Base-by-base conservation (phyloP, 805 yeast genomes). In the Tetrapisispora fleetii region DNA sequence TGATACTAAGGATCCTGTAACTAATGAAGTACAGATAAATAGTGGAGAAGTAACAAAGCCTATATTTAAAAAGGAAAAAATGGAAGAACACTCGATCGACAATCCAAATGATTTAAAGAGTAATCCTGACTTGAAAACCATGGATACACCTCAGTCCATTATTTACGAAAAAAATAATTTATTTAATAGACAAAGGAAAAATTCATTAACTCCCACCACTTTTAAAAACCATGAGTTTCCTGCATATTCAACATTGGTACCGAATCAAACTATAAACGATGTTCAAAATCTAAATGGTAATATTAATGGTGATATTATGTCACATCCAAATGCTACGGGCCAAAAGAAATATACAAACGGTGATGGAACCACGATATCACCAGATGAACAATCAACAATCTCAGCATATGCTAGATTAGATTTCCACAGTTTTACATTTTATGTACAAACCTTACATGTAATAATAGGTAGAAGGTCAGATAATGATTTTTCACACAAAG, bases 381-480 rank as follows among this genome's bases (percentile, higher is more conserved):
- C 57, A 1, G 60, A 62, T 28, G 68, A 64, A 45, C 67, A 63
- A 50, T 63, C 75, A 4, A 70, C 71, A 41, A 73, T 73, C 10
- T 67, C 72, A 4, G 77, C 76, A 1, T 73, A 73, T 63, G 93
- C 93, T 1, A 71, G 89, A 56, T 69, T 93, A 37, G 98, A 93
- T 63, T 93, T 93, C 64, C 96, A 86, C 51, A 80, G 86, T 54
- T 91, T 85, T 64, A 90, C 96, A 2, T 93, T 93, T 62, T 93
- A 91, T 58, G 96, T 93, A 11, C 99, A 93, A 68, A 93, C 99
- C 1, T 74, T 93, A 60, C 97, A 93, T 65, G 96, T 91, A 1
- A 77, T 91, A 9, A 71, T 93, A 40, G 99, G 99, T n/a, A 75
- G 99, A 57, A 77, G 86, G 50, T 84, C 90, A 10, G 91, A 83